Conservation (phyloP, 306 rosid species). For the Cicer yamashitae region DNA sequence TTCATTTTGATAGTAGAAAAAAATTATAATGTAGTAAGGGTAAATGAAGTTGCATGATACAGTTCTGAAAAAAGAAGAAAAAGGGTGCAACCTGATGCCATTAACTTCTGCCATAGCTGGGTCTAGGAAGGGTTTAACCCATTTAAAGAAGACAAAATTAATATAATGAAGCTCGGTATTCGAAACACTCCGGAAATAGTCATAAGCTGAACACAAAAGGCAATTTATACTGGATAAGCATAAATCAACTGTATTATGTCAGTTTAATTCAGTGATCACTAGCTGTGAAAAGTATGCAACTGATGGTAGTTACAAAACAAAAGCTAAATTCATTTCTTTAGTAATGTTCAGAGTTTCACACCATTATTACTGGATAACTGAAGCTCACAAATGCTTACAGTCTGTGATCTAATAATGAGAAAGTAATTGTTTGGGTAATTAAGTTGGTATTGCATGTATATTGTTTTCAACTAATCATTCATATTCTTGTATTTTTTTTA, state of each 20-base stretch:
- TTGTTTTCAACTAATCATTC: no score
- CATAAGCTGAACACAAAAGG: neutral
- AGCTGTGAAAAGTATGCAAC: conserved; percentile 9
- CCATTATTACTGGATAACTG: no score
- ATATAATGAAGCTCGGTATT: neutral
- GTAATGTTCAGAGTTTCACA: neutral
- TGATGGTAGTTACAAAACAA: conserved; percentile 14
- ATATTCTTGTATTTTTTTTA: no score
- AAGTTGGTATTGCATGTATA: neutral
- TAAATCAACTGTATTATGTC: neutral
- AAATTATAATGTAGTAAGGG: neutral
- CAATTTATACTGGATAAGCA: conserved; percentile 21
- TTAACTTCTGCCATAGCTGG: neutral
- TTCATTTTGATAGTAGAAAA: conserved; percentile 3
- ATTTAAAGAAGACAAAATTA: neutral
- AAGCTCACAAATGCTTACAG: no score
- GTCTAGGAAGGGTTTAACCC: neutral
- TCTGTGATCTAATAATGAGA: no score
- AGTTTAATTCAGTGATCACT: neutral
- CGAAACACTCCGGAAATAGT: neutral
- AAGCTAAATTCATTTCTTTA: conserved; percentile 20
- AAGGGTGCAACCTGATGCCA: neutral
- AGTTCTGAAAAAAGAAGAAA: neutral
- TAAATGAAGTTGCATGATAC: neutral
- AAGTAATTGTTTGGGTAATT: neutral